Base-by-base conservation (phyloP, 2,329 filamentous ascomycete genomes). In the Pseudonectria buxi region DNA sequence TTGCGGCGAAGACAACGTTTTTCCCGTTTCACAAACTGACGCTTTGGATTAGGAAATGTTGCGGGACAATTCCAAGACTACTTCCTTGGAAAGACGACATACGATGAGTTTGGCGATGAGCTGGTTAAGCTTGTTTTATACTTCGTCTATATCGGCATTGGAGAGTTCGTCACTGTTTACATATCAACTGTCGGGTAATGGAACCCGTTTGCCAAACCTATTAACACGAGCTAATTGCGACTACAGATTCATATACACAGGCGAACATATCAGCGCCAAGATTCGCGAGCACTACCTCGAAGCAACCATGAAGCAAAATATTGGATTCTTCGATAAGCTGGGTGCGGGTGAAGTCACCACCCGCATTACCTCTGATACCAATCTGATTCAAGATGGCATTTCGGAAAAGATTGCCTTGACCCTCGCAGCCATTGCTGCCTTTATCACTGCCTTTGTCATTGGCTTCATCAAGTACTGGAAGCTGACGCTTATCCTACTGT, bases 281-380 rank as follows among this genome's bases (percentile, higher is more conserved):
- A 85, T 89, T 49, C 78, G 89, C 39, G 77, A 86, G 55, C 74
- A 86, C 48, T 96, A 96, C 51, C 74, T 98, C 6, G 74, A 81
- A 49, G 86, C 84, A 44, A 89, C 88, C 54, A 68, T 94, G 67
- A 78, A 78, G 41, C 88, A 94, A 58, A 94, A 95, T 57, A 90
- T 94, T 57, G 88, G 78, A 30, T 94, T 86, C 61, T 94, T 94
- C 62, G 92, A 96, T 61, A 92, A 92, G 54, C 73, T 95, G 11
- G 90, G 89, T 33, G 84, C 88, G 24, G 89, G 90, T 39, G 92
- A 95, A 62, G 86, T 96, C 41, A 95, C 89, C 0, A 95, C 89
- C 1, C 81, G 89, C 45, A 95, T 95, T 50, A 96, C 90, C 0
- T 83, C 89, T 10, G 90, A 96, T 58, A 94, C 87, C 29, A 95